Base-by-base conservation (phyloP, 768 basidiomycete genomes). In the Boletus huronensis region DNA sequence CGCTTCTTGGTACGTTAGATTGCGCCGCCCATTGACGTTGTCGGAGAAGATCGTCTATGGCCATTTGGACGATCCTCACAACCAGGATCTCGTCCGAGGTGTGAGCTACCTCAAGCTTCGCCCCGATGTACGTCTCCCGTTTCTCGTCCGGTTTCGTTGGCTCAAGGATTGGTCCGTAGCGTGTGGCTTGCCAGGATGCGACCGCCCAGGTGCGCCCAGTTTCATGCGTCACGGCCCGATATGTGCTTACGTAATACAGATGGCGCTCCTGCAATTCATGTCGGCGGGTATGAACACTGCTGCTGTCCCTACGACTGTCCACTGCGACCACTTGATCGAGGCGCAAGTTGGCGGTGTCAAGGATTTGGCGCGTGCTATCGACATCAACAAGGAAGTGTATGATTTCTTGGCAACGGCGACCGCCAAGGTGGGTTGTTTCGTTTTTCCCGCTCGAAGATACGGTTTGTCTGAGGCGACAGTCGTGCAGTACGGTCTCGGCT, bases 251-350 rank as follows among this genome's bases (percentile, higher is more conserved):
- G 66, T 73, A 60, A 70, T 53, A 0, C 72, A 98, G 92, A 99
- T 99, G 97, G 97, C 97, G 19, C 83, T 99, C 53, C 82, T 99
- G 61, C 97, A 99, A 81, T 99, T 99, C 84, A 99, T 99, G 97
- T 98, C 97, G 48, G 94, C 97, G 17, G 96, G 96, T 59, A 94
- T 99, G 83, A 92, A 92, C 70, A 96, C 93, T 43, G 93, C 92
- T 38, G 96, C 96, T 43, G 95, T 98, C 59, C 96, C 96, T 32
- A 96, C 96, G 61, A 96, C 97, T 59, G 97, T 99, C 42, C 96
- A 99, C 80, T 98, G 95, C 70, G 96, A 99, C 77, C 96, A 99
- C 76, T 82, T 99, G 70, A 98, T 99, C 67, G 93, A 98, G 78
- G 96, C 96, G 38, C 96, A 98, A 71, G 72, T 94, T 50, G 95